phyloP scores from a whole-genome alignment of 163 green algal genomes.

The Prototheca wickerhamii region DNA sequence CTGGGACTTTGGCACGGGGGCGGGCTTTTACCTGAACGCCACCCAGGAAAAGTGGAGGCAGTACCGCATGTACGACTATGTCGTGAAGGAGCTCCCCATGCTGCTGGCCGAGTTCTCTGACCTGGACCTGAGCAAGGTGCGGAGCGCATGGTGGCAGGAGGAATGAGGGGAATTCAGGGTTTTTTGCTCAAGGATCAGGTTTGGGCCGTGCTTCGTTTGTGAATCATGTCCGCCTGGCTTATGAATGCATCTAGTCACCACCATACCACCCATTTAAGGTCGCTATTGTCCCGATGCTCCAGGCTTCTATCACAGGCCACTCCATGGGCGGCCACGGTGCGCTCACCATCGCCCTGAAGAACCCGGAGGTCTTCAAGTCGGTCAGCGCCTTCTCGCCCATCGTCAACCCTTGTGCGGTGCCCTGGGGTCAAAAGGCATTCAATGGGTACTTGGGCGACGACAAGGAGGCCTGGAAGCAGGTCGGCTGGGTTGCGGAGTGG shows the following conservation, averaged over 20 bases:
- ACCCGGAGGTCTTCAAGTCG: conserved; percentile 64
- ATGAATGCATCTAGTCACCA: too few species aligned
- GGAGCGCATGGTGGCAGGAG: not conserved
- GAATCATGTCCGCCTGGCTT: too few species aligned
- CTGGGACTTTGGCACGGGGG: conserved; percentile 87
- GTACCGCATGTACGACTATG: conserved; percentile 91
- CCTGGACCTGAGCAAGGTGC: conserved; percentile 51
- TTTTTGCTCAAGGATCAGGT: too few species aligned
- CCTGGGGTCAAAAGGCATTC: conserved; percentile 85
- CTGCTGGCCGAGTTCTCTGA: conserved; percentile 49
- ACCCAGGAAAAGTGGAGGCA: conserved; percentile 49
- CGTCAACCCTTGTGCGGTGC: conserved; percentile 74
- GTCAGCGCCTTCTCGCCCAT: conserved; percentile 92
- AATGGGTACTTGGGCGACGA: conserved; percentile 79
- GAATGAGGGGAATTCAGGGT: too few species aligned
- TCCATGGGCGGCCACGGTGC: conserved; percentile 87
- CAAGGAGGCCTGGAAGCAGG: conserved; percentile 53
- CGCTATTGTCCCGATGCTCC: not conserved
- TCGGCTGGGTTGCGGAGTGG: not conserved
- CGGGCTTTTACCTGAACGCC: conserved; percentile 97
- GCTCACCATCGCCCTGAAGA: conserved; percentile 79
- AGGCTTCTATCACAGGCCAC: conserved; percentile 76
- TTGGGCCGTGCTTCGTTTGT: too few species aligned
- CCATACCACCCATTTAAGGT: not conserved
- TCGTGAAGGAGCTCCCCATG: conserved; percentile 77